A percentile compares a stretch with the other conserved stretches of the same genome.
Evolutionary conservation across 78 protist species (phyloP).

Genomic region (Dictyostelium intermedium): DNA sequence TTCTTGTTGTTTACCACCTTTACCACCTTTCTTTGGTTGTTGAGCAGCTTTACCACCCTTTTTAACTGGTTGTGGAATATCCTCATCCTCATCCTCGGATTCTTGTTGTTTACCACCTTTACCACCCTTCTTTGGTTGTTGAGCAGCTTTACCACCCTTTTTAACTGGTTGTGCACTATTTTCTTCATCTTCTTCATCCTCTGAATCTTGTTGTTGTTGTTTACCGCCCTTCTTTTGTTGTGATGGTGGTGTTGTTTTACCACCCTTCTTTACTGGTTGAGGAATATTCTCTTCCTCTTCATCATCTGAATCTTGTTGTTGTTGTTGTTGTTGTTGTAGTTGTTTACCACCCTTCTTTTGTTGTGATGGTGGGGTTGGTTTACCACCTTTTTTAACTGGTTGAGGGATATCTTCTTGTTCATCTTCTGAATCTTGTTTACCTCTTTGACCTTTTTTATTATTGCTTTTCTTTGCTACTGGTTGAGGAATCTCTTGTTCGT

Average conservation of each 20-base stretch:
- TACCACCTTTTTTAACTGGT: slow-evolving; percentile 73
- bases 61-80: slow-evolving; percentile 73
- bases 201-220: background rate
- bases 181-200: too few species aligned
- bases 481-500: slow-evolving; percentile 69
- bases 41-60: slow-evolving; percentile 9
- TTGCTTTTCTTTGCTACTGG: slow-evolving; percentile 64
- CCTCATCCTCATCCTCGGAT: slow-evolving; percentile 28
- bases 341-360: background rate
- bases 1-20: slow-evolving; percentile 58
- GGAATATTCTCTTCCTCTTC: too few species aligned
- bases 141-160: too few species aligned
- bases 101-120: slow-evolving; percentile 3
- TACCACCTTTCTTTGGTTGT: slow-evolving; percentile 27
- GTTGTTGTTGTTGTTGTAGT: background rate
- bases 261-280: too few species aligned
- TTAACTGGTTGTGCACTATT: too few species aligned
- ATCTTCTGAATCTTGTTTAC: slow-evolving; percentile 29
- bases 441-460: slow-evolving; percentile 44
- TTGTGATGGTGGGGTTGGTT: slow-evolving; percentile 39
- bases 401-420: slow-evolving; percentile 71
- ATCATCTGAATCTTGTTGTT: too few species aligned
- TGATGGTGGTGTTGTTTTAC: slow-evolving; percentile 36
- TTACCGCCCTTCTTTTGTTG: background rate
- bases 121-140: slow-evolving; percentile 13